Conservation (phyloP, 768 basidiomycete species). For the Lepiota brunneoincarnata region DNA sequence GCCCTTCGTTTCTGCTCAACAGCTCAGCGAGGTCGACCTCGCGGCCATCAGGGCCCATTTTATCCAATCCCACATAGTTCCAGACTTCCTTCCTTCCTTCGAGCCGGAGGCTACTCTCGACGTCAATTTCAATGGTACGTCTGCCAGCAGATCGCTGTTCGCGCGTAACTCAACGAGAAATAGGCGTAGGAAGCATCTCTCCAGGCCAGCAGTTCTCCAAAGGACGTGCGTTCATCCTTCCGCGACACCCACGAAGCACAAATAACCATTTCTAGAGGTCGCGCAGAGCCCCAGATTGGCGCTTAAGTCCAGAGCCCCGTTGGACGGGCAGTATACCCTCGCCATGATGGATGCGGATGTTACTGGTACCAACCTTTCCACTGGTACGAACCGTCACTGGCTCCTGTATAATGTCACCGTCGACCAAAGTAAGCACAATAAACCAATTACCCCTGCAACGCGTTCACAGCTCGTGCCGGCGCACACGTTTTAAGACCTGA, state of each 20-base stretch:
- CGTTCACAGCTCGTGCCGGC: not conserved
- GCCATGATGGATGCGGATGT: slow-evolving; percentile 74
- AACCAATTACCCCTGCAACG: not conserved
- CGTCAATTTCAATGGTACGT: slow-evolving; percentile 40
- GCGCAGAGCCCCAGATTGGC: slow-evolving; percentile 50
- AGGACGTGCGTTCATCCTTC: slow-evolving; percentile 44
- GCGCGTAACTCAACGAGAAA: slow-evolving; percentile 9
- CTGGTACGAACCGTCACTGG: slow-evolving; percentile 77
- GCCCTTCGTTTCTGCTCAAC: slow-evolving; percentile 45
- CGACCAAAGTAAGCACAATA: slow-evolving; percentile 27
- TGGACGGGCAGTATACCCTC: slow-evolving; percentile 59
- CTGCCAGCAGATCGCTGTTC: not conserved
- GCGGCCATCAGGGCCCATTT: slow-evolving; percentile 71
- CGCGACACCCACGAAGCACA: not conserved
- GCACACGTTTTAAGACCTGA: slow-evolving; percentile 22
- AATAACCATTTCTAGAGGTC: slow-evolving; percentile 44
- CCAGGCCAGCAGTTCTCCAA: slow-evolving; percentile 59
- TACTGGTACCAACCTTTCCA: slow-evolving; percentile 56
- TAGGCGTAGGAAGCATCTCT: slow-evolving; percentile 43
- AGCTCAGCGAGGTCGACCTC: slow-evolving; percentile 30
- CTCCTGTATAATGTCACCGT: slow-evolving; percentile 65
- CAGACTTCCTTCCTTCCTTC: slow-evolving; percentile 59
- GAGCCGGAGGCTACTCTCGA: slow-evolving; percentile 55
- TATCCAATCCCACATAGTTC: slow-evolving; percentile 55
- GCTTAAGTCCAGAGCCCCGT: slow-evolving; percentile 45